Evolutionary conservation across 179 eudicot genomes (phyloP).

Genomic region (Spergularia azorica): DNA sequence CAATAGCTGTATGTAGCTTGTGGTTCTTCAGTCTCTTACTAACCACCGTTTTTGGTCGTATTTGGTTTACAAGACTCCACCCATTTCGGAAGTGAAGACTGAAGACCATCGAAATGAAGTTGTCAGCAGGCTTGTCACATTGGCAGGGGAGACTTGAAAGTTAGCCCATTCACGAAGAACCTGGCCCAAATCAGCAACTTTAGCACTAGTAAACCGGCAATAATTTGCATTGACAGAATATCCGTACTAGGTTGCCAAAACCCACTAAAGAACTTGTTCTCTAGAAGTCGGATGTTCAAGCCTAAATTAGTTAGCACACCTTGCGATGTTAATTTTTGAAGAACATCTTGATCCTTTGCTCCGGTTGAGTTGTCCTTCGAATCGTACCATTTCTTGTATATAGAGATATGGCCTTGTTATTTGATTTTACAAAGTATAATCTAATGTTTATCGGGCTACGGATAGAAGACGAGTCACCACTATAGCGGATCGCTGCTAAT

Average conservation of each 20-base stretch:
- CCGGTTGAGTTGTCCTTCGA: slow-evolving; percentile 49
- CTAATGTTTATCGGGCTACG: slow-evolving; percentile 71
- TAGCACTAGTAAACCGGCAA: slow-evolving; percentile 65
- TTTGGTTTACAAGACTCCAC: slow-evolving; percentile 23
- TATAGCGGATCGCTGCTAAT: too few species aligned
- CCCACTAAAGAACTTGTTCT: slow-evolving; percentile 61
- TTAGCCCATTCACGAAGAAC: slow-evolving; percentile 56
- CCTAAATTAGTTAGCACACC: slow-evolving; percentile 37
- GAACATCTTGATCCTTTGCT: slow-evolving; percentile 69
- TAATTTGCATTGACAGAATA: slow-evolving; percentile 60
- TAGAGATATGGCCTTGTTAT: slow-evolving; percentile 56
- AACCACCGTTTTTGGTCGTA: too few species aligned
- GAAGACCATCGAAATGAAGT: slow-evolving; percentile 42
- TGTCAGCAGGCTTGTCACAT: neutral
- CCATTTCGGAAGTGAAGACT: slow-evolving; percentile 34
- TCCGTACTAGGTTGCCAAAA: slow-evolving; percentile 59
- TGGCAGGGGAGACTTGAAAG: slow-evolving; percentile 22
- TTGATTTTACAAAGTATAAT: slow-evolving; percentile 68
- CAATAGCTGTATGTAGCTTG: too few species aligned
- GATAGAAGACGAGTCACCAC: slow-evolving; percentile 42
- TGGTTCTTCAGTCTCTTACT: too few species aligned
- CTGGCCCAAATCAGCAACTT: slow-evolving; percentile 47
- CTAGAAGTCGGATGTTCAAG: slow-evolving; percentile 38
- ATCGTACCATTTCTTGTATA: slow-evolving; percentile 57
- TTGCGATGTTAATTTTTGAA: slow-evolving; percentile 30